These are phyloP conservation scores for Reutealis trisperma DNA, from an alignment of 345 rosid species.

Conservation along the genomic window DNA sequence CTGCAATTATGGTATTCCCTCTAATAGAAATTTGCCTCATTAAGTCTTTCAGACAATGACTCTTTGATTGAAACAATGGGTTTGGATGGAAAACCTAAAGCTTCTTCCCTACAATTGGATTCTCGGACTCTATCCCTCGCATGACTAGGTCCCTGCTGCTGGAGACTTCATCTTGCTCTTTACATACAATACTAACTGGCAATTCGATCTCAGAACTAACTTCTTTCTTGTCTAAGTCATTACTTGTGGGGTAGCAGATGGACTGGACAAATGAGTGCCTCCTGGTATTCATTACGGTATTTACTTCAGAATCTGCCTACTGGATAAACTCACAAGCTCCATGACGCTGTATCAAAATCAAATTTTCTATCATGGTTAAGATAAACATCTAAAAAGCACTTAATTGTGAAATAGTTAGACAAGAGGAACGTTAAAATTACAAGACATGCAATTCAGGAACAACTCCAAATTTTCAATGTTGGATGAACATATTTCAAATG, in stretches of 20 bases:
- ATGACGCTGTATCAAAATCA: constrained; percentile 35
- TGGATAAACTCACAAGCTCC: constrained; percentile 49
- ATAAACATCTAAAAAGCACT: background rate
- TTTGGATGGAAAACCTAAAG: background rate
- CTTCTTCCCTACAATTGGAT: background rate
- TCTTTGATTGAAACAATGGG: background rate
- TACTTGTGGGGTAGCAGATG: background rate
- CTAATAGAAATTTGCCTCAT: constrained; percentile 5
- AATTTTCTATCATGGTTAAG: constrained; percentile 5
- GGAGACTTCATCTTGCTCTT: background rate
- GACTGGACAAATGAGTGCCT: constrained; percentile 7
- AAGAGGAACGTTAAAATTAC: background rate
- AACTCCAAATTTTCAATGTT: background rate
- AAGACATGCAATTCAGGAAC: background rate
- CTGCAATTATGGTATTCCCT: background rate
- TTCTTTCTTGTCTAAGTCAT: background rate
- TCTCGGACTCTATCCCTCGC: background rate
- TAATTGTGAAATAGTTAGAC: background rate
- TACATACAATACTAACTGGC: background rate
- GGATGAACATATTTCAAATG: background rate
- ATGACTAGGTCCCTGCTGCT: background rate
- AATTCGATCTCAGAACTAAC: background rate
- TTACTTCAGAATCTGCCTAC: constrained; percentile 28
- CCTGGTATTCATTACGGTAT: background rate
- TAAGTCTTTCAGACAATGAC: background rate